A percentile compares a stretch with the other conserved stretches of the same genome.
These are phyloP conservation scores for Paramecium primaurelia DNA, from an alignment of 73 alveolate genomes.

Conservation along the genomic window DNA sequence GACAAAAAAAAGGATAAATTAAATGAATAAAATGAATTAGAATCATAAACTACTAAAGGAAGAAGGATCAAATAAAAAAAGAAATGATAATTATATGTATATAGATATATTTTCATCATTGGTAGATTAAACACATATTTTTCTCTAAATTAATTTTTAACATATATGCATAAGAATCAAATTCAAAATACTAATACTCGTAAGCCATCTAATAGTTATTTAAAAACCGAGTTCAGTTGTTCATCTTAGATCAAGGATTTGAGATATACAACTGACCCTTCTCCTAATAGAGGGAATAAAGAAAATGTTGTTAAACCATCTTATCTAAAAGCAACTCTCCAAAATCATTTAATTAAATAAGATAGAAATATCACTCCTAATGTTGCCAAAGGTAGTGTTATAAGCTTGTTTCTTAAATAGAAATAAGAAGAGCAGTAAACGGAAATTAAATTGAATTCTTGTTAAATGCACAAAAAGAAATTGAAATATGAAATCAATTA, in stretches of 20 bases:
- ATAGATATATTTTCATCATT: not conserved
- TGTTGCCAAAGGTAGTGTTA: not conserved
- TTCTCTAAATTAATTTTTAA: not conserved
- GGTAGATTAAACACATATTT: constrained; percentile 11
- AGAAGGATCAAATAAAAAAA: not conserved
- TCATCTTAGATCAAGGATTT: not conserved
- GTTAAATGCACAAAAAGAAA: constrained; percentile 17
- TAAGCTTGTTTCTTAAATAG: constrained; percentile 10
- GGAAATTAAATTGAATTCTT: not conserved
- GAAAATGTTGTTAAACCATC: constrained; percentile 27
- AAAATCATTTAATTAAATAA: constrained; percentile 46
- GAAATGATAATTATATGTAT: not conserved
- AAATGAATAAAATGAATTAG: not conserved
- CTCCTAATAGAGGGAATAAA: constrained; percentile 3
- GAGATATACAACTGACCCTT: constrained; percentile 33
- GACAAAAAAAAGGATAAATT: not conserved
- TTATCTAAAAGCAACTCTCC: not conserved
- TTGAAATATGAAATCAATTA: constrained; percentile 19
- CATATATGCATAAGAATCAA: constrained; percentile 6
- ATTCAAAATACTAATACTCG: constrained; percentile 45
- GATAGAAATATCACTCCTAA: constrained; percentile 2
- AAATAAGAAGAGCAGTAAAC: constrained; percentile 11
- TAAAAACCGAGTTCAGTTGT: not conserved
- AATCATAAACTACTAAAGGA: not conserved
- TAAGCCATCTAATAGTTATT: constrained; percentile 35